phyloP scores from a whole-genome alignment of 805 yeast genomes.

The Teunomyces aglyptinius region DNA sequence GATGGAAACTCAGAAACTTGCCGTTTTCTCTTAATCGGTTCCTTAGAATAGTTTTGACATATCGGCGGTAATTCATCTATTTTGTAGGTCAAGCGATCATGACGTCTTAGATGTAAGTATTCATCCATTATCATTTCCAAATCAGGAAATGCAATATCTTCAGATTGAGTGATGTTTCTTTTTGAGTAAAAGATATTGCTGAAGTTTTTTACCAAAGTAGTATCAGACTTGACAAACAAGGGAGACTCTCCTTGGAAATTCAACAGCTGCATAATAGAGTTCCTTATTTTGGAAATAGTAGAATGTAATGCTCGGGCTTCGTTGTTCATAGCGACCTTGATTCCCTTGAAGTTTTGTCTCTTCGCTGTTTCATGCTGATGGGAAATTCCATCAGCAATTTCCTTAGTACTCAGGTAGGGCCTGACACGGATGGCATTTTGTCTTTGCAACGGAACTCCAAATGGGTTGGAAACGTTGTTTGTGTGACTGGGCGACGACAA shows the following conservation, averaged over 20 bases:
- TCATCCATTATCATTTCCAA: constrained; percentile 9
- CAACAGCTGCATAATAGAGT: neutral
- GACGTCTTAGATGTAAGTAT: constrained; percentile 4
- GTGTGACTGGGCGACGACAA: constrained; percentile 28
- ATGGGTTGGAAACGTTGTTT: neutral
- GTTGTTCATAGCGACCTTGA: constrained; percentile 4
- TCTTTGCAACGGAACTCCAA: constrained; percentile 27
- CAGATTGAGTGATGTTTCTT: neutral
- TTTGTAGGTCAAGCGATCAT: neutral
- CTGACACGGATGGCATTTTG: constrained; percentile 31
- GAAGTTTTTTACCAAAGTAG: neutral
- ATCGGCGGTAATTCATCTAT: neutral
- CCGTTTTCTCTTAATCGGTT: neutral
- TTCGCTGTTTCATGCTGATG: constrained; percentile 1
- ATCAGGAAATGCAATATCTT: constrained; percentile 1
- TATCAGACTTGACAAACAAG: neutral
- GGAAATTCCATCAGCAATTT: neutral
- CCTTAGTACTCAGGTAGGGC: neutral
- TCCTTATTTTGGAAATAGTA: constrained; percentile 9
- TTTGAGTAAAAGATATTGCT: constrained; percentile 2
- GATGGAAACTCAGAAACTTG: neutral
- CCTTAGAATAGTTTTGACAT: neutral
- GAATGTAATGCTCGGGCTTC: constrained; percentile 12
- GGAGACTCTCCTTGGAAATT: constrained; percentile 7
- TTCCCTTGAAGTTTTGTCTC: neutral